Base-by-base conservation (phyloP, 768 basidiomycete genomes). In the Leccinum imitatum region DNA sequence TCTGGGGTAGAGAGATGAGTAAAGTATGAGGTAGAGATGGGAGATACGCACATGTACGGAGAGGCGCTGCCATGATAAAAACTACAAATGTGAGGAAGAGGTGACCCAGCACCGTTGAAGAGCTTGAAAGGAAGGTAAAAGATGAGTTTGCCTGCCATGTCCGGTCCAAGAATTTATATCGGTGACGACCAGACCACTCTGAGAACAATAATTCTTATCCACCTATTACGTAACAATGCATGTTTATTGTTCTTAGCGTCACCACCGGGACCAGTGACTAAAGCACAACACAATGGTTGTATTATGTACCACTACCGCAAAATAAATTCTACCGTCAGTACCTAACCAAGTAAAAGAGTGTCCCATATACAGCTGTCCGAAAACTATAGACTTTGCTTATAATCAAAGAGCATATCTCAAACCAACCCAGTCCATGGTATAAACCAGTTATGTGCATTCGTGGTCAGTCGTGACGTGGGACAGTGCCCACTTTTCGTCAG, bases 1-100 rank as follows among this genome's bases (percentile, higher is more conserved):
- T 86, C 81, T 82, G 63, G 10, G 39, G 4, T 54, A 25, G 15
- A 27, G 31, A 53, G 31, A 54, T 63, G 59, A 65, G 52, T 4
- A n/a, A 23, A 52, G 9, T 21, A 53, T 19, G 23, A 25, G 25
- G 56, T 3, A 4, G 25, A 59, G 0, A 8, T 15, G 31, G 15
- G 55, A 41, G 8, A 53, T 17, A 77, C 83, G 66, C 62, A 83
- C 83, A 84, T 62, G 77, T 80, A 67, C 79, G 80, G 41, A 63
- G 23, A 23, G 73, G 62, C 50, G 25, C 50, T 44, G 67, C 63
- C 73, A 75, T 75, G 56, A 60, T 25, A 25, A 50, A 30, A 47
- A 17, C 19, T 17, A 56, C 54, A 65, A 64, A 30, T 33, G 63
- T 55, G 65, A 64, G 51, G 44, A 65, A 3, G 41, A 39, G 73